Evolutionary conservation across 2,329 filamentous ascomycete genomes (phyloP), one percentile per base, ranked within the genome.

Genomic region (Purpureocillium takamizusanense): DNA sequence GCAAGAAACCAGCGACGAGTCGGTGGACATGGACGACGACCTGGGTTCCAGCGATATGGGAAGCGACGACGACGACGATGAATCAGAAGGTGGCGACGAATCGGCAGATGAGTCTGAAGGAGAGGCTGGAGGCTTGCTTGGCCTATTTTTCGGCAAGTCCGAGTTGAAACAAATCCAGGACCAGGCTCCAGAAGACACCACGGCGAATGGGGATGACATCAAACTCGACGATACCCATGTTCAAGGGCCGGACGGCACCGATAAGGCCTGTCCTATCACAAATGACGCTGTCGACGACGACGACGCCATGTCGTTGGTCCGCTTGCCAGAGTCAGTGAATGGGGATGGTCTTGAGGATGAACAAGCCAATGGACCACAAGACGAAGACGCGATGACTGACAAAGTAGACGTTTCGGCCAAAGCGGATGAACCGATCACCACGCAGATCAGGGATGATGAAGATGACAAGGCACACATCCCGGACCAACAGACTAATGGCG

Each of bases 1-100:
- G 31, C 65, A 67, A 32, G 75, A 78, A 8, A 77, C 70, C 4
- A 75, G 70, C 32, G 78, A 83, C 46, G 78, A 82, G 52, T 81
- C 78, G 2, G 63, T 81, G 16, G 76, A 81, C 48, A 83, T 83
- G 78, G 78, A 82, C 46, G 77, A 81, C 42, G 77, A 81, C 40
- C 60, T 79, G 47, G 76, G 74, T 3, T 77, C 76, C 3, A 75
- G 70, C 21, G 75, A 81, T 33, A 64, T 66, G 52, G 59, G 46
- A 7, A 52, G 47, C 36, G 65, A 63, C 13, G 65, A 69, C 13
- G 41, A 47, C 7, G 39, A 36, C 14, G 64, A 62, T 25, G 66
- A 61, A 6, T 65, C 65, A 4, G 57, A 60, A 21, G 56, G 58
- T 7, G 55, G 59, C 2, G 60, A 57, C 2, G 61, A 60, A 4